A percentile compares a stretch with the other conserved stretches of the same genome.
Conservation (phyloP, 225 moss, liverwort and hornwort species). For the Anthoceros angustus region DNA sequence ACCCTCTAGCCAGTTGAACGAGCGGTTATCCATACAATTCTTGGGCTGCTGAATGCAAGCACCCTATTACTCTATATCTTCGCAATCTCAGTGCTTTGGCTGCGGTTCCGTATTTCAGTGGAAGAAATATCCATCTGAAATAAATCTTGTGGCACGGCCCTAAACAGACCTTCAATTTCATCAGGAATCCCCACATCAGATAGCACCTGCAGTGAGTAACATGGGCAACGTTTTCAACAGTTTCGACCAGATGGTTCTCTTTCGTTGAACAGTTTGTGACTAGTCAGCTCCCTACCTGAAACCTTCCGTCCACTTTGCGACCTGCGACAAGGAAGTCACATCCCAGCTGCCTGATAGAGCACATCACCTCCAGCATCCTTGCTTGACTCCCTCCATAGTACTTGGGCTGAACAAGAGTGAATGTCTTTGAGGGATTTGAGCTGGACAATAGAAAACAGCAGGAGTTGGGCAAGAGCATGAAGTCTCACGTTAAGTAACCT, state of each 20-base stretch:
- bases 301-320: constrained; percentile 53
- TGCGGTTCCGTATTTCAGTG: constrained; percentile 49
- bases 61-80: background rate
- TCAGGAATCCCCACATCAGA: constrained; percentile 41
- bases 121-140: constrained; percentile 84
- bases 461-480: background rate
- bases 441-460: background rate
- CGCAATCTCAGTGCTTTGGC: background rate
- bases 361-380: constrained; percentile 65
- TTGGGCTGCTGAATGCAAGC: too few relatives aligned
- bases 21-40: too few relatives aligned
- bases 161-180: constrained; percentile 53
- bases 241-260: background rate
- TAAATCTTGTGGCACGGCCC: constrained; percentile 28
- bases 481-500: constrained; percentile 58
- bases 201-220: constrained; percentile 36
- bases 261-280: background rate
- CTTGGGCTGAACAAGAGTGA: constrained; percentile 42
- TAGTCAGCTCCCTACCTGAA: constrained; percentile 30
- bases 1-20: too few relatives aligned
- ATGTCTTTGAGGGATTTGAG: background rate
- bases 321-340: constrained; percentile 93
- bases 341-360: constrained; percentile 47
- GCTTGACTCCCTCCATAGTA: constrained; percentile 69
- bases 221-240: background rate